Conservation (phyloP, 208 protist genomes). For the Jaenimonas drosophilae region DNA sequence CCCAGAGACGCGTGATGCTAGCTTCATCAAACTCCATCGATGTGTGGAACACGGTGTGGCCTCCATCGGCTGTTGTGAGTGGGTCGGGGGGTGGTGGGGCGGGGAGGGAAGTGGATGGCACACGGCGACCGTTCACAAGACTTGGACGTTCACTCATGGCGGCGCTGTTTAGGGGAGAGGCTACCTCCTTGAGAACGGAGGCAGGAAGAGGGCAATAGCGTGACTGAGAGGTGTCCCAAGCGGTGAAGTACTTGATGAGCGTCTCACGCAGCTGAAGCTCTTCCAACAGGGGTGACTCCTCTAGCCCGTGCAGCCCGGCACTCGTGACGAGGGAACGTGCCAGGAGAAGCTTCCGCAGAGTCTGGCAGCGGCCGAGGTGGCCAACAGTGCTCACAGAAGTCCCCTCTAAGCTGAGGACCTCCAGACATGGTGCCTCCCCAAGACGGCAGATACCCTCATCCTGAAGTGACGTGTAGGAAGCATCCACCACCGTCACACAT, state of each 20-base stretch:
- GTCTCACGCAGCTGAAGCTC: slow-evolving; percentile 3
- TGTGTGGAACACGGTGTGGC: too few species aligned
- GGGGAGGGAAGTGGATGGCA: too few species aligned
- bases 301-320: background rate
- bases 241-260: slow-evolving; percentile 6
- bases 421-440: background rate
- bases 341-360: background rate
- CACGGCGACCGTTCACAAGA: too few species aligned
- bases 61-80: too few species aligned
- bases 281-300: background rate
- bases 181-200: too few species aligned
- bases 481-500: background rate
- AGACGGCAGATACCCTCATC: slow-evolving; percentile 1
- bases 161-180: too few species aligned
- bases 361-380: slow-evolving; percentile 1
- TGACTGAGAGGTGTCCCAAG: background rate
- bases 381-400: slow-evolving; percentile 1
- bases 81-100: too few species aligned
- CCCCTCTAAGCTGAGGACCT: background rate
- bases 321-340: background rate
- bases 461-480: background rate
- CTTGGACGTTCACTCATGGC: too few species aligned
- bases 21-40: too few species aligned
- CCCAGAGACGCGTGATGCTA: too few species aligned
- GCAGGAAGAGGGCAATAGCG: slow-evolving; percentile 1